These are phyloP conservation scores for Blumeria hordei DNA, from an alignment of 2,329 filamentous ascomycete species.

Conservation along the genomic window DNA sequence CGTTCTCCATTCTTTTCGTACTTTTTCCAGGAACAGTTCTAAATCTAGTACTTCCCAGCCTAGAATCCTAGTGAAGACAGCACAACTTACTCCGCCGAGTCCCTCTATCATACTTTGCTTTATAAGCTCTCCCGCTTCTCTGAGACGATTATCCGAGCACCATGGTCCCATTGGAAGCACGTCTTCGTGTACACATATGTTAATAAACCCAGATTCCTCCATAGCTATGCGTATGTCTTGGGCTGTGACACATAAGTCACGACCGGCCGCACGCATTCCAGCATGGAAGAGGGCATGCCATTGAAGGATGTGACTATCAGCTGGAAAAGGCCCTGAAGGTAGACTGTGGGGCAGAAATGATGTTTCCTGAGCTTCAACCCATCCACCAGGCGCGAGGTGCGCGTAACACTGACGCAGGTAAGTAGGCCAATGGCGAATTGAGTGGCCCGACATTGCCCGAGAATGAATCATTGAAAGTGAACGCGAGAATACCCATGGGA, in stretches of 20 bases:
- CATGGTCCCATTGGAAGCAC: constrained; percentile 25
- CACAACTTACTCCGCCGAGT: constrained; percentile 5
- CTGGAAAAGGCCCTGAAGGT: constrained; percentile 5
- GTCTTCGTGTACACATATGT: constrained; percentile 17
- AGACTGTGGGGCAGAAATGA: constrained; percentile 3
- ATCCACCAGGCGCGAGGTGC: constrained; percentile 6
- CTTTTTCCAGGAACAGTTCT: constrained; percentile 5
- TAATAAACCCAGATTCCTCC: constrained; percentile 18
- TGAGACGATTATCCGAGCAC: constrained; percentile 22
- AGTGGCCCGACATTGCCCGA: constrained; percentile 5
- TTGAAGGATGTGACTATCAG: constrained; percentile 3
- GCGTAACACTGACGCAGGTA: constrained; percentile 4
- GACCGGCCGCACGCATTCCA: constrained; percentile 3
- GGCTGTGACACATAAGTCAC: constrained; percentile 7
- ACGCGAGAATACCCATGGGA: constrained; percentile 18
- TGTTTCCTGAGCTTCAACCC: constrained; percentile 8
- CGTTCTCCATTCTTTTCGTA: constrained; percentile 5
- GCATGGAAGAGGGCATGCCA: constrained; percentile 4
- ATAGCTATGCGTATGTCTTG: constrained; percentile 9
- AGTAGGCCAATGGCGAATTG: constrained; percentile 17
- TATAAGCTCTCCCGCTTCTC: constrained; percentile 17
- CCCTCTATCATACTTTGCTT: constrained; percentile 5
- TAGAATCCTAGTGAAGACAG: constrained; percentile 5
- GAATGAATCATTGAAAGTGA: constrained; percentile 6
- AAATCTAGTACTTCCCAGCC: constrained; percentile 5